phyloP scores from a whole-genome alignment of 306 rosid species.

The Dalbergia oliveri region DNA sequence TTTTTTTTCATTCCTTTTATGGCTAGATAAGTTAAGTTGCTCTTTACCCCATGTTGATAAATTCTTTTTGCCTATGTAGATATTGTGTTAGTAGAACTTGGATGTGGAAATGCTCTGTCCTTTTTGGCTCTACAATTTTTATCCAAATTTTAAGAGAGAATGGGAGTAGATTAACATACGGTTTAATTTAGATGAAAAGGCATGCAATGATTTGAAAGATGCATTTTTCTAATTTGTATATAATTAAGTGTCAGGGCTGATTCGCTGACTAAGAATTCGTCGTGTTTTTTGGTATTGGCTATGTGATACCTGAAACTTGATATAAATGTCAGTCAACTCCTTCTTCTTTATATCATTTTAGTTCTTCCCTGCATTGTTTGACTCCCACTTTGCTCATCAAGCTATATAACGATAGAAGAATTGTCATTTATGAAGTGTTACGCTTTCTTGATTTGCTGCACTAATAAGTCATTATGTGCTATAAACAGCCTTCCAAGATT shows the following conservation, averaged over 20 bases:
- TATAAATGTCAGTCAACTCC: constrained; percentile 7
- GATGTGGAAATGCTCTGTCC: constrained; percentile 31
- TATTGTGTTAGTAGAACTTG: constrained; percentile 16
- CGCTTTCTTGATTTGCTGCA: constrained; percentile 38
- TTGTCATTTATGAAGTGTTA: constrained; percentile 21
- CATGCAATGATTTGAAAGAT: constrained; percentile 21
- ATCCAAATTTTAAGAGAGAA: constrained; percentile 32
- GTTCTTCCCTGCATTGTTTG: constrained; percentile 29
- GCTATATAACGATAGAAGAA: constrained; percentile 7
- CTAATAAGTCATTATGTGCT: constrained; percentile 24
- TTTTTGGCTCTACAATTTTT: constrained; percentile 32
- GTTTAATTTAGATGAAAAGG: constrained; percentile 21
- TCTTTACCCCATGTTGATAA: constrained; percentile 11
- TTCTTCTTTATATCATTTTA: constrained; percentile 21
- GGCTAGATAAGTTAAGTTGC: constrained; percentile 5
- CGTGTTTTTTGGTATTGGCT: constrained; percentile 4
- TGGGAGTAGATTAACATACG: constrained; percentile 3
- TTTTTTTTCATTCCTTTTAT: background rate
- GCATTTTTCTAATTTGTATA: background rate
- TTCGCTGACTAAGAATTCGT: background rate
- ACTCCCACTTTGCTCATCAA: constrained; percentile 9
- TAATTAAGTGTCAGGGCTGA: constrained; percentile 15
- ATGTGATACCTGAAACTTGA: constrained; percentile 25
- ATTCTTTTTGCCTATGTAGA: constrained; percentile 3
- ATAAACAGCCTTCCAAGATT: constrained; percentile 79